phyloP scores from a whole-genome alignment of 768 basidiomycete species.

The Leccinum variicolor region DNA sequence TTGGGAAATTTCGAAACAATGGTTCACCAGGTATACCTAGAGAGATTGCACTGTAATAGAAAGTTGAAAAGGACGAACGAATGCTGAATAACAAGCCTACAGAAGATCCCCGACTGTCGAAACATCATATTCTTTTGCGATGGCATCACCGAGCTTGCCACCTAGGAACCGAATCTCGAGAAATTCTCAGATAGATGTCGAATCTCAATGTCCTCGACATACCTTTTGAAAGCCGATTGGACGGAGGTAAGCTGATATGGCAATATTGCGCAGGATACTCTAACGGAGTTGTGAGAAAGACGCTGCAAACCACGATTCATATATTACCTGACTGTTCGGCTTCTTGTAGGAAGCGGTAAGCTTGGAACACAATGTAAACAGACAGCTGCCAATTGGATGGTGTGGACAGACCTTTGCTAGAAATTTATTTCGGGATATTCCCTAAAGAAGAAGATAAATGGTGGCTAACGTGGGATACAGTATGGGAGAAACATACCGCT shows the following conservation, averaged over 20 bases:
- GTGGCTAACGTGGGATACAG: neutral
- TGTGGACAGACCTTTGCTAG: conserved; percentile 72
- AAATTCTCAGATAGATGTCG: neutral
- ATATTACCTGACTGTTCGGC: conserved; percentile 72
- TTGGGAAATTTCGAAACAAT: neutral
- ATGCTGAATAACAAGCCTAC: conserved; percentile 43
- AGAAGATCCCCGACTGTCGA: conserved; percentile 88
- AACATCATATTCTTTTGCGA: conserved; percentile 86
- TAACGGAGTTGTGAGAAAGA: conserved; percentile 29
- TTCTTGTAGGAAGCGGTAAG: conserved; percentile 91
- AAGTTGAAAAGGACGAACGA: conserved; percentile 3
- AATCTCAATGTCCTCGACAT: conserved; percentile 1
- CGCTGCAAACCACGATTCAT: neutral
- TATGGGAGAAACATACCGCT: conserved; percentile 54
- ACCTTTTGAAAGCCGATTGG: conserved; percentile 91
- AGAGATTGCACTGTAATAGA: conserved; percentile 44
- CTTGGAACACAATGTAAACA: conserved; percentile 35
- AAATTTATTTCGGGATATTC: conserved; percentile 91
- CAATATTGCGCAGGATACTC: conserved; percentile 80
- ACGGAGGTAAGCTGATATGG: conserved; percentile 79
- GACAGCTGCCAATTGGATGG: neutral
- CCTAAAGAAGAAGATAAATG: conserved; percentile 40
- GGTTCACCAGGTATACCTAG: conserved; percentile 43
- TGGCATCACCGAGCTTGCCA: conserved; percentile 86
- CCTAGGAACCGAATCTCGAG: conserved; percentile 87